Conservation (phyloP, 148 eudicot species). For the Limonium bicolor region DNA sequence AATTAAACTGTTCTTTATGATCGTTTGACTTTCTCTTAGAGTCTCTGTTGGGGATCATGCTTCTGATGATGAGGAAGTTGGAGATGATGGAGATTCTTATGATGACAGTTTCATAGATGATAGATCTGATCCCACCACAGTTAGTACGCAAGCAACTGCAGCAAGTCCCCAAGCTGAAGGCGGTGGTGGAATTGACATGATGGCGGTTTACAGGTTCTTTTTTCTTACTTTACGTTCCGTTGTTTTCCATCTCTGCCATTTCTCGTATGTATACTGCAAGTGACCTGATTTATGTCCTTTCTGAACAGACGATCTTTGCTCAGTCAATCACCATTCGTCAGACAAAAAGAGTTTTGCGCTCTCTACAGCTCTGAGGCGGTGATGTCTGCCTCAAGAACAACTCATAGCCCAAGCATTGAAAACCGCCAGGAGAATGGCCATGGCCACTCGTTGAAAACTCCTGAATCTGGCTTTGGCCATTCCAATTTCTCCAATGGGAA, state of each 20-base stretch:
- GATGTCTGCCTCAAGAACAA: slow-evolving; percentile 25
- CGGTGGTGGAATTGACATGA: slow-evolving; percentile 45
- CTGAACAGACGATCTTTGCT: slow-evolving; percentile 77
- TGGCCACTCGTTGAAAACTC: slow-evolving; percentile 17
- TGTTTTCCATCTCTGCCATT: not conserved
- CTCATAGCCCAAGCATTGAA: too few species aligned
- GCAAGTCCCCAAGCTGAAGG: too few species aligned
- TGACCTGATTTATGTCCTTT: not conserved
- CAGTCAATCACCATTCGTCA: slow-evolving; percentile 64
- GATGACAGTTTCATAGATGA: slow-evolving; percentile 89
- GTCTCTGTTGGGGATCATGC: slow-evolving; percentile 51
- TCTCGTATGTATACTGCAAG: not conserved
- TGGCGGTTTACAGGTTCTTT: slow-evolving; percentile 84
- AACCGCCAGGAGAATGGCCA: slow-evolving; percentile 12
- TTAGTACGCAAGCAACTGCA: too few species aligned
- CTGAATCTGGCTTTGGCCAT: slow-evolving; percentile 19
- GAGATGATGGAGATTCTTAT: slow-evolving; percentile 31
- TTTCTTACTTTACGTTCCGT: too few species aligned
- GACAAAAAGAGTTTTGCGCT: slow-evolving; percentile 14
- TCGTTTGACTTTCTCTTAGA: slow-evolving; percentile 28
- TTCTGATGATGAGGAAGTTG: slow-evolving; percentile 66
- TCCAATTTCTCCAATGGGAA: slow-evolving; percentile 14
- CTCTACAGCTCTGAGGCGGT: slow-evolving; percentile 25
- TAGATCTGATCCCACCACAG: slow-evolving; percentile 33
- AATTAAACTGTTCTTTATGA: not conserved